Evolutionary conservation across 805 yeast genomes (phyloP).

Genomic region (Sugiyamaella qingdaonensis): DNA sequence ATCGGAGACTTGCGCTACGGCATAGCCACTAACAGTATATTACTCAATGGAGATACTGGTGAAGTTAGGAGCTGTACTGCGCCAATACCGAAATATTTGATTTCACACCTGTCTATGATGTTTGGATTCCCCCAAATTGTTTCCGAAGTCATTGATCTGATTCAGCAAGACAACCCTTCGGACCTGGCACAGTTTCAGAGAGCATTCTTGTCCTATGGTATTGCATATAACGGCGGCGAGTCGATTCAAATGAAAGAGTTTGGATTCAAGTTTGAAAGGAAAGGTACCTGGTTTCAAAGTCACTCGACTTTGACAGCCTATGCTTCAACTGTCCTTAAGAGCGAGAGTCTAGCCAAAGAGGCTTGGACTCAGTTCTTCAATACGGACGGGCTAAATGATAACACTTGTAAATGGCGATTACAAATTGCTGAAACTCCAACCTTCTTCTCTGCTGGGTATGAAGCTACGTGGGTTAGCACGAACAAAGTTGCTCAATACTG

Average conservation of each 20-base stretch:
- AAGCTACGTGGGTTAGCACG: slow-evolving; percentile 9
- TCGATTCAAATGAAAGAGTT: slow-evolving; percentile 2
- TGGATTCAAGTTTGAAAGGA: slow-evolving; percentile 3
- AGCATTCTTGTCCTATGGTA: slow-evolving; percentile 4
- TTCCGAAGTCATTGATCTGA: slow-evolving; percentile 7
- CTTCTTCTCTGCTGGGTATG: slow-evolving; percentile 2
- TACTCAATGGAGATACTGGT: slow-evolving; percentile 6
- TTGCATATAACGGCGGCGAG: slow-evolving; percentile 5
- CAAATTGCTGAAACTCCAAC: background rate
- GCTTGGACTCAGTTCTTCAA: slow-evolving; percentile 7
- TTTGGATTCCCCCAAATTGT: slow-evolving; percentile 9
- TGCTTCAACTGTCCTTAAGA: background rate
- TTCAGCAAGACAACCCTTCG: background rate
- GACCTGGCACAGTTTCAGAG: background rate
- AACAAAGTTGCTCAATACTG: slow-evolving; percentile 7
- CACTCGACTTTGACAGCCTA: slow-evolving; percentile 5
- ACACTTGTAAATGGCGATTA: background rate
- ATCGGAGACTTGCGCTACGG: slow-evolving; percentile 5
- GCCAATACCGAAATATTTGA: slow-evolving; percentile 8
- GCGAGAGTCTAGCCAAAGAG: background rate
- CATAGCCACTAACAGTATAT: slow-evolving; percentile 5
- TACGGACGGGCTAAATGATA: slow-evolving; percentile 4
- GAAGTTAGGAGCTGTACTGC: slow-evolving; percentile 3
- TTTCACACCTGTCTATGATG: slow-evolving; percentile 10
- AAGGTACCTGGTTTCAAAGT: slow-evolving; percentile 7